These are phyloP conservation scores for Haematococcus lacustris DNA, from an alignment of 139 green algal genomes.

Conservation along the genomic window DNA sequence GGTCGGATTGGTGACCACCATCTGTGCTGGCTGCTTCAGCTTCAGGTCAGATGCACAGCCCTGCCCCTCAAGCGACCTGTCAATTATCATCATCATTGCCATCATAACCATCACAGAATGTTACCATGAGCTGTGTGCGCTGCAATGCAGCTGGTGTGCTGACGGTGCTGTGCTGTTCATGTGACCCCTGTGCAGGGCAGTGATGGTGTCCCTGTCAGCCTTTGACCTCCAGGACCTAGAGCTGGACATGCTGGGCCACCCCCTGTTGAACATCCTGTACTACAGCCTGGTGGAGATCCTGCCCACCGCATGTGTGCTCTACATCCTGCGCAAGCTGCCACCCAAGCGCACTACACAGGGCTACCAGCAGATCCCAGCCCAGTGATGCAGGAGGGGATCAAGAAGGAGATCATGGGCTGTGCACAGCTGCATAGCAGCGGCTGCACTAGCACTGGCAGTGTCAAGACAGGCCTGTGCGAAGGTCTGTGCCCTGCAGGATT, in stretches of 20 bases:
- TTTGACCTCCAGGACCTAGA: slow-evolving; percentile 46
- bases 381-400: no score
- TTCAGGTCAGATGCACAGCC: slow-evolving; percentile 41
- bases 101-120: not conserved
- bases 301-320: slow-evolving; percentile 53
- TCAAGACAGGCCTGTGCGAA: no score
- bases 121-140: not conserved
- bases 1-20: slow-evolving; percentile 84
- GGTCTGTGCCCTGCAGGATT: no score
- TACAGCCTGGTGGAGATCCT: slow-evolving; percentile 63
- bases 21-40: slow-evolving; percentile 88
- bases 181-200: slow-evolving; percentile 22
- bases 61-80: not conserved
- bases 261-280: slow-evolving; percentile 81
- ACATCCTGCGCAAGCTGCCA: slow-evolving; percentile 40
- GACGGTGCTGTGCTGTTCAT: not conserved
- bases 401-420: no score
- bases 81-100: not conserved
- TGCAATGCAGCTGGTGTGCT: not conserved
- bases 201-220: slow-evolving; percentile 61
- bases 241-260: slow-evolving; percentile 49
- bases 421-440: no score
- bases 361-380: slow-evolving; percentile 47
- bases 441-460: no score
- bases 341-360: slow-evolving; percentile 35